Percentiles rank a stretch among this genome's conserved stretches.
Evolutionary conservation across 768 basidiomycete genomes (phyloP).

Genomic region (Serendipita indica): DNA sequence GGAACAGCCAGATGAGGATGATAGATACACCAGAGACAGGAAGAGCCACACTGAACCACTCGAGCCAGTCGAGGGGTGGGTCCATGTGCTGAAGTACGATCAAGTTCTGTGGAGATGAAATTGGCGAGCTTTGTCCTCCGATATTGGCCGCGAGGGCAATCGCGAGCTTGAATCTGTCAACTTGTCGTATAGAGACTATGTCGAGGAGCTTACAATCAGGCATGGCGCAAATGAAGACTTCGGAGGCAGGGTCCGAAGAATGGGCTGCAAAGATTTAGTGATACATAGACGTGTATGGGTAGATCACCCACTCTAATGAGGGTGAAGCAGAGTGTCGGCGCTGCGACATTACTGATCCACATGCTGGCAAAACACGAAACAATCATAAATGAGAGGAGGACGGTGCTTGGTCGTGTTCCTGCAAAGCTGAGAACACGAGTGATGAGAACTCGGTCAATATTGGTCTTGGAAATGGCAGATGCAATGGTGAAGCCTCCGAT

Average conservation of each 20-base stretch:
- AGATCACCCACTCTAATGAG: conserved; percentile 61
- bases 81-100: conserved; percentile 86
- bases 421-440: conserved; percentile 83
- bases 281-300: not conserved
- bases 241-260: conserved; percentile 77
- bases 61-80: conserved; percentile 68
- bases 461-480: conserved; percentile 87
- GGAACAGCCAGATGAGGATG: conserved; percentile 79
- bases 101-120: conserved; percentile 94
- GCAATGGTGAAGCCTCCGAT: conserved; percentile 97
- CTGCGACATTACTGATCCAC: conserved; percentile 99
- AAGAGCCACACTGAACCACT: conserved; percentile 88
- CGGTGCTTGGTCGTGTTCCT: conserved; percentile 70
- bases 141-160: conserved; percentile 98
- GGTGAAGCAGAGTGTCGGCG: conserved; percentile 92
- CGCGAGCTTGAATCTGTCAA: conserved; percentile 45
- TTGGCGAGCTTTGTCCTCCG: conserved; percentile 90
- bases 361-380: conserved; percentile 97
- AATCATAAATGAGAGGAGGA: conserved; percentile 86
- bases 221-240: conserved; percentile 79
- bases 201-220: conserved; percentile 56
- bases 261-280: conserved; percentile 45
- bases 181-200: not conserved
- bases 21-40: conserved; percentile 82
- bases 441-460: conserved; percentile 83